Evolutionary conservation across 2,329 filamentous ascomycete species (phyloP).

Genomic region (Aureobasidium vineae): DNA sequence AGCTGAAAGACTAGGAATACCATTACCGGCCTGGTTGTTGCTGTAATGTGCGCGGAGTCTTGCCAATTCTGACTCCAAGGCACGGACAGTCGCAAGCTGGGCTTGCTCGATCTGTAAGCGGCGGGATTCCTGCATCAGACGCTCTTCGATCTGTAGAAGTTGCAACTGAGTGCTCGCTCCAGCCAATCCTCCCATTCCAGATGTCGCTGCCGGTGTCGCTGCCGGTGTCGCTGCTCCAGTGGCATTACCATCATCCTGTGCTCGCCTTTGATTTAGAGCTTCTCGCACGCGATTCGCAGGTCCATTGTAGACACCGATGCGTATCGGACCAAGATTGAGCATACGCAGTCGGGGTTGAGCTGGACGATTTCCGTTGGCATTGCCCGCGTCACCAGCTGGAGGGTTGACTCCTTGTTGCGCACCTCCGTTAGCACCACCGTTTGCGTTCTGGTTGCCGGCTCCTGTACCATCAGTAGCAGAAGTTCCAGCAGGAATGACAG

Average conservation of each 20-base stretch:
- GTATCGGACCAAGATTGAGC: slow-evolving; percentile 71
- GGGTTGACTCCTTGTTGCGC: slow-evolving; percentile 1
- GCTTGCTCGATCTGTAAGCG: slow-evolving; percentile 62
- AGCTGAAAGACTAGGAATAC: slow-evolving; percentile 16
- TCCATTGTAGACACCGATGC: slow-evolving; percentile 66
- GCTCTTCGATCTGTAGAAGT: slow-evolving; percentile 64
- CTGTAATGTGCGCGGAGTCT: slow-evolving; percentile 55
- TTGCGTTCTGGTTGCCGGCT: slow-evolving; percentile 14
- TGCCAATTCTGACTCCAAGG: slow-evolving; percentile 65
- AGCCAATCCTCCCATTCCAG: slow-evolving; percentile 28
- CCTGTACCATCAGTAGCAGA: background rate
- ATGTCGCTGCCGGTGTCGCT: slow-evolving; percentile 32
- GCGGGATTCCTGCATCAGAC: slow-evolving; percentile 66
- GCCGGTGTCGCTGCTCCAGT: slow-evolving; percentile 30
- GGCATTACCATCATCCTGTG: background rate
- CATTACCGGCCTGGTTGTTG: slow-evolving; percentile 29
- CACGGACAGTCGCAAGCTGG: slow-evolving; percentile 66
- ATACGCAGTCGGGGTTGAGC: slow-evolving; percentile 43
- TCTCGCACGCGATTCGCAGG: slow-evolving; percentile 50
- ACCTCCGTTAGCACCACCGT: background rate
- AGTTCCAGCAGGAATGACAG: slow-evolving; percentile 53
- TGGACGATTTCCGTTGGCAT: slow-evolving; percentile 9
- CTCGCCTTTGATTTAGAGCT: slow-evolving; percentile 34
- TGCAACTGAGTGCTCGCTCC: slow-evolving; percentile 50
- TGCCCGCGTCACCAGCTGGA: slow-evolving; percentile 20